phyloP scores from a whole-genome alignment of 345 rosid genomes.

The Garcia nutans region DNA sequence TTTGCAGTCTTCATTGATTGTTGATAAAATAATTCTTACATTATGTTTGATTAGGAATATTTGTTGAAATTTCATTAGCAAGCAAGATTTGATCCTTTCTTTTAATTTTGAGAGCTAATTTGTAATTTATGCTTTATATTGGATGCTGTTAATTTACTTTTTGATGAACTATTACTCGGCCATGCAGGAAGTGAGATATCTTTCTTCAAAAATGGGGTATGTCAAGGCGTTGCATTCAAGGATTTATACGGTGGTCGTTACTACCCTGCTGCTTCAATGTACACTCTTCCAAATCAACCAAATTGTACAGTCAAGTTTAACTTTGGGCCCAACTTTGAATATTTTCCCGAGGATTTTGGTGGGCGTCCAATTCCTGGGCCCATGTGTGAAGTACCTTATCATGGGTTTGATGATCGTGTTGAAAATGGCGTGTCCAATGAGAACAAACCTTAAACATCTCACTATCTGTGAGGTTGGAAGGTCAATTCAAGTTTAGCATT shows the following conservation, averaged over 20 bases:
- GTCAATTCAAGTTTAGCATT: constrained; percentile 26
- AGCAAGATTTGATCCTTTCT: constrained; percentile 3
- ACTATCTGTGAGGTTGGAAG: constrained; percentile 15
- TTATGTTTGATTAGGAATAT: background rate
- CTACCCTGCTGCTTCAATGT: constrained; percentile 98
- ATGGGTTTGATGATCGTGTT: constrained; percentile 53
- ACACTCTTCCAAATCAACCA: constrained; percentile 89
- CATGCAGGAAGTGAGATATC: constrained; percentile 89
- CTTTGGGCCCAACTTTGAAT: constrained; percentile 86
- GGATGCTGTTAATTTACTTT: background rate
- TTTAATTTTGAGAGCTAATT: background rate
- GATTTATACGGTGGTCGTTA: constrained; percentile 82
- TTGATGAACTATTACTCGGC: constrained; percentile 2
- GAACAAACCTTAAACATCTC: constrained; percentile 50
- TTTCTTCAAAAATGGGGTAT: constrained; percentile 81
- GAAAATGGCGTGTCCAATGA: constrained; percentile 63
- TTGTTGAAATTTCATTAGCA: background rate
- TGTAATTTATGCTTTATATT: background rate
- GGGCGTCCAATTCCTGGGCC: constrained; percentile 70
- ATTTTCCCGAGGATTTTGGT: constrained; percentile 63
- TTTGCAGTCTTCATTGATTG: background rate
- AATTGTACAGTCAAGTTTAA: constrained; percentile 85
- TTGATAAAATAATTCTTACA: background rate
- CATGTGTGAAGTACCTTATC: constrained; percentile 76
- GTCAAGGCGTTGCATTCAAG: constrained; percentile 91